Evolutionary conservation across 108 stramenopile genomes (phyloP).

Genomic region (Mediolabrus comicus): DNA sequence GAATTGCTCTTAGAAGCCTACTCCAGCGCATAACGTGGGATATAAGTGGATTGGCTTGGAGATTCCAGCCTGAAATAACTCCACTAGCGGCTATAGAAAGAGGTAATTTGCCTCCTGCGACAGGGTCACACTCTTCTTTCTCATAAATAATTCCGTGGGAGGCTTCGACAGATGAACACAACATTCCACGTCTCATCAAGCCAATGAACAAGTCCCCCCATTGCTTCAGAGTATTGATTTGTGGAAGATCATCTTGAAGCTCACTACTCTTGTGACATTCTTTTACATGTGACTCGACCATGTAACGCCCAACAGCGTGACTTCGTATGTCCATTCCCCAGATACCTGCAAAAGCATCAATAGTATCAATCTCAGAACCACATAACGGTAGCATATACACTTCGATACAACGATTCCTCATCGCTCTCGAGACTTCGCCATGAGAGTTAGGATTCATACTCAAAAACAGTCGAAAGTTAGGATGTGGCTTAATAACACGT

Average conservation of each 20-base stretch:
- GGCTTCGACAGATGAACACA: conserved; percentile 7
- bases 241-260: conserved; percentile 30
- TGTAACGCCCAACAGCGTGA: conserved; percentile 18
- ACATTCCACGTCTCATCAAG: conserved; percentile 44
- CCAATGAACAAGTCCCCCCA: conserved; percentile 38
- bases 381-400: conserved; percentile 55
- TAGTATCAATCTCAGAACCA: conserved; percentile 15
- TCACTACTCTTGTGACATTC: conserved; percentile 28
- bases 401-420: conserved; percentile 99
- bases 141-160: conserved; percentile 43
- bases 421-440: conserved; percentile 97
- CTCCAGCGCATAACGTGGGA: conserved; percentile 16
- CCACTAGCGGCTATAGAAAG: conserved; percentile 11
- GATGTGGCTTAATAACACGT: conserved; percentile 85
- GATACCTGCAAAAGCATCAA: conserved; percentile 36
- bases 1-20: conserved; percentile 33
- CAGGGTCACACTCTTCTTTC: background rate
- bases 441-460: conserved; percentile 82
- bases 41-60: conserved; percentile 16
- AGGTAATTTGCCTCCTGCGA: background rate
- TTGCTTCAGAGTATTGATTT: conserved; percentile 39
- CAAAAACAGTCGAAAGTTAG: conserved; percentile 94
- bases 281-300: conserved; percentile 27
- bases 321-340: conserved; percentile 34
- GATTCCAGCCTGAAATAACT: conserved; percentile 26